phyloP scores from a whole-genome alignment of 306 rosid genomes.

The Gynostemma pentaphyllum region DNA sequence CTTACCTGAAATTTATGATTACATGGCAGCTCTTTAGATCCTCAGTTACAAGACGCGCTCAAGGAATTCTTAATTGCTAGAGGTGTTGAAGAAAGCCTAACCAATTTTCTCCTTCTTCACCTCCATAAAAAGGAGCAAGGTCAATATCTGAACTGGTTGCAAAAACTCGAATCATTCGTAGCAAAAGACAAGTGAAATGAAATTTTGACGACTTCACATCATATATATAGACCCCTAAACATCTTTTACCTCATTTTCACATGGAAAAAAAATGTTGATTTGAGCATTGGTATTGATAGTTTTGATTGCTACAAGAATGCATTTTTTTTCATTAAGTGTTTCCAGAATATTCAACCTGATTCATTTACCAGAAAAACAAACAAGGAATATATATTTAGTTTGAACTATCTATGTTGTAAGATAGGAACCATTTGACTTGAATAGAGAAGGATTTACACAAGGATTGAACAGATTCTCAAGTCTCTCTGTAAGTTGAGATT shows the following conservation, averaged over 20 bases:
- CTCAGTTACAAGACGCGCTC: constrained; percentile 32
- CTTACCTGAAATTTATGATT: neutral
- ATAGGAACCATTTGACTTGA: neutral
- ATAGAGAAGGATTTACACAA: no score
- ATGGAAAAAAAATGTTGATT: neutral
- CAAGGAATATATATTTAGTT: neutral
- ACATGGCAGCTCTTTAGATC: constrained; percentile 37
- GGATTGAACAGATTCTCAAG: neutral
- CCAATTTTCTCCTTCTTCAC: constrained; percentile 51
- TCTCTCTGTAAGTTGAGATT: neutral
- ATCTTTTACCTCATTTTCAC: neutral
- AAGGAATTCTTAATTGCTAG: constrained; percentile 44
- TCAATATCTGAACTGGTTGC: constrained; percentile 69
- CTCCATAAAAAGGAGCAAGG: constrained; percentile 54
- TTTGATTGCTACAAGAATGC: neutral
- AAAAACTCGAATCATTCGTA: constrained; percentile 33
- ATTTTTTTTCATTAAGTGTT: neutral
- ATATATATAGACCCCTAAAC: neutral
- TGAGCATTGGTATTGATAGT: neutral
- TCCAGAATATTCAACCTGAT: neutral
- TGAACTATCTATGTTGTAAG: neutral
- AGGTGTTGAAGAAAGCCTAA: constrained; percentile 53
- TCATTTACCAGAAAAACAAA: neutral
- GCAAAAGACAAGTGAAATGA: neutral
- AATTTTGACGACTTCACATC: neutral